Base-by-base conservation (phyloP, 176 grass and related monocot species). In the Avena sativa region DNA sequence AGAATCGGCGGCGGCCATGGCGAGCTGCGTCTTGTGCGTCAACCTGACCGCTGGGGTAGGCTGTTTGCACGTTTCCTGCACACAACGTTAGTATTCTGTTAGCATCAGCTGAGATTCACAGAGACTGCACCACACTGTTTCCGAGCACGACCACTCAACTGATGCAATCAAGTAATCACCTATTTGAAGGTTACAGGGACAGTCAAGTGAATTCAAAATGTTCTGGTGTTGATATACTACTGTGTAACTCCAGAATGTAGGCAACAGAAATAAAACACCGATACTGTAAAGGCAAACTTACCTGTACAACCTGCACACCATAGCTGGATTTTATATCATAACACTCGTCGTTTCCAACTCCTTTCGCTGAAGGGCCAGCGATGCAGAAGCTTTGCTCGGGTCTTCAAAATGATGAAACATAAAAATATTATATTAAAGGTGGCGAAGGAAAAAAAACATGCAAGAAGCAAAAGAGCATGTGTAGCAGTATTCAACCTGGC, bases 311-410 rank as follows among this genome's bases (percentile, higher is more conserved):
- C 88, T 99, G 97, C 74, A 92, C 83, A 9, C 97, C 94, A 71
- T 94, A 99, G 61, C 94, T 99, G 65, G 97, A 99, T 64, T 89
- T 87, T 88, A 99, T 91, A 90, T 99, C 97, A 38, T 96, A 99
- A 40, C 67, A 86, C 49, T 89, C 86, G 19, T 94, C 92, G 43
- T 93, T 96, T 82, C 89, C 92, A 56, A 90, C 80, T 76, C 89
- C 97, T 90, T 91, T 96, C 23, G 85, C 89, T 28, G 89, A 99
- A 58, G 97, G 97, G 51, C 97, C 97, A 78, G 85, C 91, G 12
- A 99, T 85, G 77, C 94, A 96, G 77, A 90, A 99, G 90, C 97
- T 99, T 91, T 91, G 87, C 84, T 96, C 92, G 84, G 97, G 97
- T 34, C 97, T 99, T 76, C 79, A 93, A 66, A 87, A 80, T 86